Conservation (phyloP, 108 stramenopile species). For the Craspedostauros australis region DNA sequence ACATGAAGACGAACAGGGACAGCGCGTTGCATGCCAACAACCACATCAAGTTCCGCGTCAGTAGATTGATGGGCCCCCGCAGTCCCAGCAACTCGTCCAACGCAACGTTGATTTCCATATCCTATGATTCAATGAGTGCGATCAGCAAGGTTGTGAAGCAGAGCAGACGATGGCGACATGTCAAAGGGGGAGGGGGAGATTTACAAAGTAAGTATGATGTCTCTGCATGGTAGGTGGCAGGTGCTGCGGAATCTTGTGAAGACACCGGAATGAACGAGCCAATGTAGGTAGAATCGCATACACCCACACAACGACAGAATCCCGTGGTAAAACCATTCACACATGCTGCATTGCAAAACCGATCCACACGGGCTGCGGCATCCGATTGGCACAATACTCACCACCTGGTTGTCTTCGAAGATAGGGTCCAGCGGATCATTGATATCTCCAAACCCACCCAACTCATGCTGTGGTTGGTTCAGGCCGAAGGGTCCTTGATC, state of each 20-base stretch:
- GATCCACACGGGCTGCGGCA: too few species aligned
- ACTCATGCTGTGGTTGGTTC: too few species aligned
- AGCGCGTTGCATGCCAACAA: constrained; percentile 89
- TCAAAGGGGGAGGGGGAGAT: background rate
- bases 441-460: too few species aligned
- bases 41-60: constrained; percentile 84
- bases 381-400: constrained; percentile 12
- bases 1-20: constrained; percentile 87
- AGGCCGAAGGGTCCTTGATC: too few species aligned
- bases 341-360: too few species aligned
- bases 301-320: too few species aligned
- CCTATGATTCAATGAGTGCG: constrained; percentile 15
- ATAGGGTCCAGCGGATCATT: constrained; percentile 59
- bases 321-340: too few species aligned
- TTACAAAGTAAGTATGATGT: too few species aligned
- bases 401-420: constrained; percentile 58
- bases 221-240: too few species aligned
- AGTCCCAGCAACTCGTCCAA: constrained; percentile 91
- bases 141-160: background rate
- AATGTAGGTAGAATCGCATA: too few species aligned
- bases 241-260: too few species aligned
- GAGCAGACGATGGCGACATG: background rate
- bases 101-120: constrained; percentile 86
- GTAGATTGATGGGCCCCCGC: constrained; percentile 74
- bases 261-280: too few species aligned